Conservation (phyloP, 148 eudicot species). For the Chenopodium album region DNA sequence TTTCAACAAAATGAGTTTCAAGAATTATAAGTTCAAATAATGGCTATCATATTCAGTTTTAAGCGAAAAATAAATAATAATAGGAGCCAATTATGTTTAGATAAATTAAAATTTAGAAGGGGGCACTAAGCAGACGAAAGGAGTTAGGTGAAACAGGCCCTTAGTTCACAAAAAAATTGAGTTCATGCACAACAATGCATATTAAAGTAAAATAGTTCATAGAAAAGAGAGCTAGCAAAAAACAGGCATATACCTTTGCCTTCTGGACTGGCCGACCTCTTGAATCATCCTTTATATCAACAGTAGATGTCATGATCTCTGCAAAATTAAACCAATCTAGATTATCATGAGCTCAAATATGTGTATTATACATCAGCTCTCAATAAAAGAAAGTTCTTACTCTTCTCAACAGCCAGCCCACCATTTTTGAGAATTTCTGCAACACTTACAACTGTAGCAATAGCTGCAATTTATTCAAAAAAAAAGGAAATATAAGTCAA, state of each 20-base stretch:
- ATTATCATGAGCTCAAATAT: slow-evolving; percentile 2
- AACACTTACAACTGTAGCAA: slow-evolving; percentile 72
- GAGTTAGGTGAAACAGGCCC: neutral
- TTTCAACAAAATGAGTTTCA: neutral
- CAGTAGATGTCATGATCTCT: slow-evolving; percentile 75
- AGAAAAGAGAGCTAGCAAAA: neutral
- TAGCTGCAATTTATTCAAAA: slow-evolving; percentile 49
- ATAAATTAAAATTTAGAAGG: neutral
- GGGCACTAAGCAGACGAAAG: neutral
- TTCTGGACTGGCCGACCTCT: slow-evolving; percentile 71
- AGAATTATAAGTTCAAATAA: neutral
- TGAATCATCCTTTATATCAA: slow-evolving; percentile 65
- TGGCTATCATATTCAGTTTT: neutral
- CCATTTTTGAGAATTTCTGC: slow-evolving; percentile 82
- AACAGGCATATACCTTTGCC: slow-evolving; percentile 53
- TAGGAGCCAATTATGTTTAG: neutral
- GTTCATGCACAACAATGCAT: neutral
- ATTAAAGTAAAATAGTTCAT: neutral
- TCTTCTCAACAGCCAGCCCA: slow-evolving; percentile 81
- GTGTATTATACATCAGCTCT: neutral
- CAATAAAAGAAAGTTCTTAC: slow-evolving; percentile 34
- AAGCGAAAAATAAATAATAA: neutral
- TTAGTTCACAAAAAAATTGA: neutral
- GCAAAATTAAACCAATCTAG: slow-evolving; percentile 16
- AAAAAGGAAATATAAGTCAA: neutral